Conservation (phyloP, 495 filamentous ascomycete genomes). For the Aspergillus diversus region DNA sequence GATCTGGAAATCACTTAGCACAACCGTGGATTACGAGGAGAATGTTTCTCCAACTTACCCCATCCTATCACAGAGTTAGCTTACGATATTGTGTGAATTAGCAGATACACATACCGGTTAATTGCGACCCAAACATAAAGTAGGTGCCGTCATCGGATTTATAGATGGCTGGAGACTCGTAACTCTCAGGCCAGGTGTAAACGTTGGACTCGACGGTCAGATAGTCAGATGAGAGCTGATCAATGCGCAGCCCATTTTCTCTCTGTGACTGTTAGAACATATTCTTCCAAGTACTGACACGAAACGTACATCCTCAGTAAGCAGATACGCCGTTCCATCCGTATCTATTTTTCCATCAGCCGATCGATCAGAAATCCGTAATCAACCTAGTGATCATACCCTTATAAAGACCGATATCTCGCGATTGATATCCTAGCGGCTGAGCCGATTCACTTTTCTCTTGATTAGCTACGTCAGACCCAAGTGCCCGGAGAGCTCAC, state of each 20-base stretch:
- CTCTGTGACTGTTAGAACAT: constrained; percentile 6
- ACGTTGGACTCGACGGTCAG: constrained; percentile 36
- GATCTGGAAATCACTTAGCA: constrained; percentile 6
- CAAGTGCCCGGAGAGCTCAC: not conserved
- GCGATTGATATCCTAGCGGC: constrained; percentile 56
- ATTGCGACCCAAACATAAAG: constrained; percentile 55
- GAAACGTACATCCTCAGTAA: constrained; percentile 61
- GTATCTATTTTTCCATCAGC: constrained; percentile 12
- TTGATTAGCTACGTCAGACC: not conserved
- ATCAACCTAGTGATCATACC: constrained; percentile 29
- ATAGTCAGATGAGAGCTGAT: constrained; percentile 20
- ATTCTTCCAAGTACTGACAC: not conserved
- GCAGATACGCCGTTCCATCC: constrained; percentile 63
- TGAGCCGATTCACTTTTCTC: constrained; percentile 23
- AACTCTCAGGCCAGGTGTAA: constrained; percentile 46
- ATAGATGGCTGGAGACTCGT: constrained; percentile 52
- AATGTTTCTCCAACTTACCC: constrained; percentile 1
- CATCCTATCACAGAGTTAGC: constrained; percentile 16
- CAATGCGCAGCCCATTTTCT: constrained; percentile 20
- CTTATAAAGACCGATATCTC: constrained; percentile 67
- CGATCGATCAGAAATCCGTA: too few species aligned
- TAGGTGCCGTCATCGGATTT: constrained; percentile 51
- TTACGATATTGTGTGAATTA: not conserved
- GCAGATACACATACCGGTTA: constrained; percentile 38
- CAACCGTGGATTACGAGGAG: not conserved